Percentiles rank a stretch among this genome's conserved stretches.
Evolutionary conservation across 106 monocot species (phyloP).

Genomic region (Acorus calamus): DNA sequence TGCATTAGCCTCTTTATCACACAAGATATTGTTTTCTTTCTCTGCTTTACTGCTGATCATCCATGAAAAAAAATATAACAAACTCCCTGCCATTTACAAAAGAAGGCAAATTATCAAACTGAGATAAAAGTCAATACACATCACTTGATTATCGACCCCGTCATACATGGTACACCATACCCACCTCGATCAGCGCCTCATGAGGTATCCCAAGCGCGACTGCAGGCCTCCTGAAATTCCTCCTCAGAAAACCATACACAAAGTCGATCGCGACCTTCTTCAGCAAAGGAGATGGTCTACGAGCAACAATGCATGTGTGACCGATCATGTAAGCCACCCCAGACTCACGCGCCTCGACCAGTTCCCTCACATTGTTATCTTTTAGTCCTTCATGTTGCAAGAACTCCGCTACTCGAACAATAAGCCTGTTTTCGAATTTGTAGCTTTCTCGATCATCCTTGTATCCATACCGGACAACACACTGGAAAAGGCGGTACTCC

Average conservation of each 20-base stretch:
- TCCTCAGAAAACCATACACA: conserved; percentile 10
- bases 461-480: conserved; percentile 19
- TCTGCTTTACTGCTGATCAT: too few species aligned
- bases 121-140: too few species aligned
- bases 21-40: too few species aligned
- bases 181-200: conserved; percentile 11
- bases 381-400: conserved; percentile 1
- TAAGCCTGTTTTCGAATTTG: conserved; percentile 13
- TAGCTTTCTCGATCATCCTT: conserved; percentile 9
- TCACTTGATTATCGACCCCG: background rate
- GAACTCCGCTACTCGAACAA: conserved; percentile 10
- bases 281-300: conserved; percentile 4
- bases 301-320: conserved; percentile 1
- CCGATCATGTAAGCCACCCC: conserved; percentile 15
- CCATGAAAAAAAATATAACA: too few species aligned
- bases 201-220: conserved; percentile 6
- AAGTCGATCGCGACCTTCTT: background rate
- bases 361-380: conserved; percentile 6
- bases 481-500: conserved; percentile 10
- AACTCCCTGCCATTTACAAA: too few species aligned
- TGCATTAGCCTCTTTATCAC: too few species aligned
- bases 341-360: conserved; percentile 13
- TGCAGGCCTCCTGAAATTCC: conserved; percentile 1
- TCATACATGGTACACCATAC: conserved; percentile 11
- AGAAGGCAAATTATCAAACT: too few species aligned